Conservation (phyloP, 768 basidiomycete species). For the Inosperma sp. region DNA sequence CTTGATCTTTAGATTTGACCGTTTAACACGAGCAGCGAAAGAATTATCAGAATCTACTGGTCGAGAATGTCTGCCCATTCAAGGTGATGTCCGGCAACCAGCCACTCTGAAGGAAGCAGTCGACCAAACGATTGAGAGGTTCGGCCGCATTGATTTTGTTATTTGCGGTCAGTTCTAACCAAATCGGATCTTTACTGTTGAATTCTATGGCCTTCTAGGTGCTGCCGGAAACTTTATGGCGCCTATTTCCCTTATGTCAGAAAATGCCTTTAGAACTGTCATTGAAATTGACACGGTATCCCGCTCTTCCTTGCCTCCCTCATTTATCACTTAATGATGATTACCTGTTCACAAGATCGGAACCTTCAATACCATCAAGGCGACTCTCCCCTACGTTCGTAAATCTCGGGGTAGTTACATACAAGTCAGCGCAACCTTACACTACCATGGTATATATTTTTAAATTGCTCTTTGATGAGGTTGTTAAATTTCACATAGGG, state of each 20-base stretch:
- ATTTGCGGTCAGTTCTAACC: conserved; percentile 67
- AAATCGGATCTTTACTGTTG: neutral
- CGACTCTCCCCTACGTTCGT: conserved; percentile 72
- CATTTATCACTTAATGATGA: neutral
- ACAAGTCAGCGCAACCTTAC: conserved; percentile 85
- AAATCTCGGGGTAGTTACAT: conserved; percentile 76
- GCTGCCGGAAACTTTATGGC: conserved; percentile 97
- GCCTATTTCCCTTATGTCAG: conserved; percentile 75
- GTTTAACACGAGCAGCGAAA: conserved; percentile 62
- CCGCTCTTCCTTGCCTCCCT: conserved; percentile 20
- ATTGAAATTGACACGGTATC: conserved; percentile 89
- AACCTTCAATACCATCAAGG: conserved; percentile 92
- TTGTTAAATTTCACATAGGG: conserved; percentile 11
- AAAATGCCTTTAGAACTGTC: conserved; percentile 89
- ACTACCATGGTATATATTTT: conserved; percentile 60
- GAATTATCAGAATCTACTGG: conserved; percentile 72
- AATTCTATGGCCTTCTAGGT: conserved; percentile 39
- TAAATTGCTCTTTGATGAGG: conserved; percentile 8
- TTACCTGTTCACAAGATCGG: conserved; percentile 53
- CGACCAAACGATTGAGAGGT: conserved; percentile 62
- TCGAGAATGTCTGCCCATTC: conserved; percentile 59
- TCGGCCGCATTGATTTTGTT: conserved; percentile 90
- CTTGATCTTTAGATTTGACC: conserved; percentile 50
- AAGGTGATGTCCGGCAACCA: conserved; percentile 82
- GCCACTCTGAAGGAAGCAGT: conserved; percentile 72